Conservation (phyloP, 768 basidiomycete species). For the Hericium alpestre region DNA sequence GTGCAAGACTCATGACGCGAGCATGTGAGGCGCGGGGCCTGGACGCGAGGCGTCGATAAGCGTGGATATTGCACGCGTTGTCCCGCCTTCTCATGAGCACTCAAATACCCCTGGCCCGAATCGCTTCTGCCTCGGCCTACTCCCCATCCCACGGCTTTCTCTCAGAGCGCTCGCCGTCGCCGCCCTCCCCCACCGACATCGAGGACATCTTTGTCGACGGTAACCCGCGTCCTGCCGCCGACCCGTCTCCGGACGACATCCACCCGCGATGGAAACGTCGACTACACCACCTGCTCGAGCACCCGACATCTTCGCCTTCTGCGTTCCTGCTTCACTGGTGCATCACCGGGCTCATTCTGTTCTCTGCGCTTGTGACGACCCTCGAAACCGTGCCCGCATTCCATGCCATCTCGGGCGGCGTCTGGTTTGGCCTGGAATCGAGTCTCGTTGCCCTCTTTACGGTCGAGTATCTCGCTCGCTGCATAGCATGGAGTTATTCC, state of each 20-base stretch:
- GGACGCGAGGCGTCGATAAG: no score
- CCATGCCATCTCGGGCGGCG: constrained; percentile 52
- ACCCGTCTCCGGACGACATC: not conserved
- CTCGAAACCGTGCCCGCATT: constrained; percentile 74
- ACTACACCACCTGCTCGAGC: constrained; percentile 65
- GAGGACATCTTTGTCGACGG: not conserved
- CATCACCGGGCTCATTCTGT: constrained; percentile 59
- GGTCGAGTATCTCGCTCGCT: constrained; percentile 67
- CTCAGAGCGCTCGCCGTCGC: not conserved
- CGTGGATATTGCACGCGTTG: no score
- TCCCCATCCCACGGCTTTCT: not conserved
- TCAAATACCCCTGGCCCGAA: not conserved
- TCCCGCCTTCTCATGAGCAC: not conserved
- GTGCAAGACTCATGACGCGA: no score
- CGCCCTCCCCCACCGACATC: not conserved
- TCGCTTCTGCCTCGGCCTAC: not conserved
- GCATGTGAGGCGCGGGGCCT: no score
- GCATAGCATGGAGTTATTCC: constrained; percentile 64
- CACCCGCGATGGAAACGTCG: constrained; percentile 51
- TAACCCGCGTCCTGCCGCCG: not conserved
- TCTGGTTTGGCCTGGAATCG: constrained; percentile 87
- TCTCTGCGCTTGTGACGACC: constrained; percentile 67
- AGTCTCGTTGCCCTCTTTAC: constrained; percentile 78
- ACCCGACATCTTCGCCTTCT: constrained; percentile 61
- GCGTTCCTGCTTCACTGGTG: constrained; percentile 71